These are phyloP conservation scores for Candolleomyces aberdarensis DNA, from an alignment of 768 basidiomycete genomes.

Conservation along the genomic window DNA sequence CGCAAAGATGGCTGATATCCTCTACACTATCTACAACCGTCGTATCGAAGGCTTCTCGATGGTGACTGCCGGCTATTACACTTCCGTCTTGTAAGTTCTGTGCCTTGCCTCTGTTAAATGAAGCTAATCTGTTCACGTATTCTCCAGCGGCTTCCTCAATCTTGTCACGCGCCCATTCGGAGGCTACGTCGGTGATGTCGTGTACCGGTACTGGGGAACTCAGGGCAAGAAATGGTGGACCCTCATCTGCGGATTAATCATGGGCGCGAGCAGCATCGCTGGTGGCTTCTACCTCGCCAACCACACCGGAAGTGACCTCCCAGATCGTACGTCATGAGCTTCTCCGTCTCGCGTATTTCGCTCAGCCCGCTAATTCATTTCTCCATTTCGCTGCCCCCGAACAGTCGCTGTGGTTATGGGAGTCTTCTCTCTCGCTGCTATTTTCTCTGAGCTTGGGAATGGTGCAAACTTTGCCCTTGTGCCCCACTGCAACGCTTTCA, in stretches of 20 bases:
- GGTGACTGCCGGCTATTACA: slow-evolving; percentile 49
- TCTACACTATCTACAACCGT: slow-evolving; percentile 36
- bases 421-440: slow-evolving; percentile 34
- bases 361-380: not conserved
- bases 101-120: slow-evolving; percentile 3
- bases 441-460: slow-evolving; percentile 13
- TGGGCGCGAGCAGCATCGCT: slow-evolving; percentile 42
- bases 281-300: slow-evolving; percentile 41
- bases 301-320: slow-evolving; percentile 14
- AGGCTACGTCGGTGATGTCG: slow-evolving; percentile 43
- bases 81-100: slow-evolving; percentile 24
- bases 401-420: slow-evolving; percentile 34
- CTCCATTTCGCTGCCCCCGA: not conserved
- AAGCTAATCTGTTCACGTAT: slow-evolving; percentile 10
- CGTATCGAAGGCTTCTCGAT: slow-evolving; percentile 37
- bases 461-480: slow-evolving; percentile 14
- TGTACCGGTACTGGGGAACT: slow-evolving; percentile 42
- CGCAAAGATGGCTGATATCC: slow-evolving; percentile 45
- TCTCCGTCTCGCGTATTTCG: not conserved
- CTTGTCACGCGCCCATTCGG: slow-evolving; percentile 47
- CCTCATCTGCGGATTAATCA: slow-evolving; percentile 37
- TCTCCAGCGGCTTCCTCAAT: slow-evolving; percentile 45
- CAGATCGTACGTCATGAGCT: slow-evolving; percentile 30
- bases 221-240: slow-evolving; percentile 48
- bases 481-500: slow-evolving; percentile 13